Conservation (phyloP, 208 protist genomes). For the Trypanosoma caninum region DNA sequence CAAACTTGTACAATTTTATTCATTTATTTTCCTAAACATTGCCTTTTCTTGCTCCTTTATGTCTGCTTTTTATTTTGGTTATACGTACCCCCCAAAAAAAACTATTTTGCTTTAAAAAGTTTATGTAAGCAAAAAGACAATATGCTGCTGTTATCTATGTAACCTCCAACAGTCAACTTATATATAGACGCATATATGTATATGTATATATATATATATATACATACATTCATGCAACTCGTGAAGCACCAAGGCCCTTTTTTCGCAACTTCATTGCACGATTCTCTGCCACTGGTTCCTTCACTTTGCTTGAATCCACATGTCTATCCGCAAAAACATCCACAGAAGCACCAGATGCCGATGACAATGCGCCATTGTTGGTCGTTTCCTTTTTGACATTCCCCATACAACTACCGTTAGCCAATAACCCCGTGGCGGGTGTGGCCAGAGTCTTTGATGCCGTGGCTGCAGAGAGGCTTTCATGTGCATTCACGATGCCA, state of each 20-base stretch:
- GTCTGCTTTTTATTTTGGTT: too few species aligned
- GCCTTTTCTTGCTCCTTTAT: too few species aligned
- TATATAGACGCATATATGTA: too few species aligned
- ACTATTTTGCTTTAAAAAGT: conserved; percentile 4
- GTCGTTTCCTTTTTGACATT: too few species aligned
- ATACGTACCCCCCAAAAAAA: too few species aligned
- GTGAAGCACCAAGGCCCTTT: conserved; percentile 50
- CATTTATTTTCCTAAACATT: too few species aligned
- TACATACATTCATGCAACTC: conserved; percentile 19
- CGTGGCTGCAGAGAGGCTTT: not conserved
- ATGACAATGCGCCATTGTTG: conserved; percentile 3
- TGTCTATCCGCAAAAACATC: not conserved
- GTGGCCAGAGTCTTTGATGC: not conserved
- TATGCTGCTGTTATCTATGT: too few species aligned
- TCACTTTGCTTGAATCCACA: not conserved
- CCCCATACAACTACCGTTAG: too few species aligned
- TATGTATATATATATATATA: conserved; percentile 19
- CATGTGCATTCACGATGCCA: not conserved
- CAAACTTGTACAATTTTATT: too few species aligned
- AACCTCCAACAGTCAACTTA: too few species aligned
- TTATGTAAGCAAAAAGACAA: not conserved
- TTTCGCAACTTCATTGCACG: conserved; percentile 57
- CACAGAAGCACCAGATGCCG: not conserved
- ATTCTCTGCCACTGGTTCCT: not conserved
- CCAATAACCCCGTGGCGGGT: too few species aligned